Conservation (phyloP, 78 protist species). For the Chrysochromulina parva region DNA sequence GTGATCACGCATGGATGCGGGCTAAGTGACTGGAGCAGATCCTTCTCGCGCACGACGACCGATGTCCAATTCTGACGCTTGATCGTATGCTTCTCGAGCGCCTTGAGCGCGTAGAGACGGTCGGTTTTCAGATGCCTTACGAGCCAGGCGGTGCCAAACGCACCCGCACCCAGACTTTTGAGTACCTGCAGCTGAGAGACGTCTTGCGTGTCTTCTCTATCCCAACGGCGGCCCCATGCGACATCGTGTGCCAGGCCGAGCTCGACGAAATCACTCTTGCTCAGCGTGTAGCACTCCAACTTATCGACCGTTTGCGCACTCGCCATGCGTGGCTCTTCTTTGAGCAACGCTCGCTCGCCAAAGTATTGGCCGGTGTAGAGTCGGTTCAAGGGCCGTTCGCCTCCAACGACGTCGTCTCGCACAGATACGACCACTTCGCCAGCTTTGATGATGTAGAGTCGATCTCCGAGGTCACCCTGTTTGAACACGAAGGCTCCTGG, state of each 20-base stretch:
- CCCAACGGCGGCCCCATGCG: not conserved
- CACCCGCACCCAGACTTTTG: not conserved
- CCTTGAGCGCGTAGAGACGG: not conserved
- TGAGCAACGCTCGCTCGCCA: not conserved
- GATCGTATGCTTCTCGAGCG: constrained; percentile 60
- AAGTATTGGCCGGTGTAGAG: not conserved
- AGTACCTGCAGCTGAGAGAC: not conserved
- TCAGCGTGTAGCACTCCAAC: not conserved
- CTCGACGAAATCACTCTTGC: not conserved
- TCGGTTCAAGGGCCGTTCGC: no score
- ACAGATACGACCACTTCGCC: not conserved
- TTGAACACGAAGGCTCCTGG: not conserved
- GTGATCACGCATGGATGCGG: constrained; percentile 79
- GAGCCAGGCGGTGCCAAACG: not conserved
- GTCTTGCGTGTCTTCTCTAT: not conserved
- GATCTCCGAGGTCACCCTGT: not conserved
- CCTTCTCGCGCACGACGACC: constrained; percentile 68
- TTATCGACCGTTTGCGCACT: not conserved
- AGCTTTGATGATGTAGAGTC: not conserved
- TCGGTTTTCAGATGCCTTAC: no score
- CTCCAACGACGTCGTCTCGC: no score
- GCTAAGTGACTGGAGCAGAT: constrained; percentile 45
- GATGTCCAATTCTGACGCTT: constrained; percentile 41
- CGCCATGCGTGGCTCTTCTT: not conserved
- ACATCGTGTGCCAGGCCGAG: not conserved